phyloP scores from a whole-genome alignment of 2,329 filamentous ascomycete genomes.

The Sporothrix variecibatus region DNA sequence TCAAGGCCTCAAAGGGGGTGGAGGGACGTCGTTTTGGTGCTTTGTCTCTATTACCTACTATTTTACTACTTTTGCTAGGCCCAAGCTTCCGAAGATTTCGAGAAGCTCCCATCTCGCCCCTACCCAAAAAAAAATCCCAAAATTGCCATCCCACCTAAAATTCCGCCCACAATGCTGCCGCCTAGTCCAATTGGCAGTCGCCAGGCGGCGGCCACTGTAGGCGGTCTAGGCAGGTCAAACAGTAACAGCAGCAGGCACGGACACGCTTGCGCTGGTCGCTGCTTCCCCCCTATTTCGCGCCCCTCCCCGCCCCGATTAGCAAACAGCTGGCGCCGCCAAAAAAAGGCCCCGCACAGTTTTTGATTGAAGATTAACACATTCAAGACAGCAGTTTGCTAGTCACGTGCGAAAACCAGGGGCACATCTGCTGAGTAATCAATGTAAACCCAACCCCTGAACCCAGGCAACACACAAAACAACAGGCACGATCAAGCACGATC shows the following conservation, averaged over 20 bases:
- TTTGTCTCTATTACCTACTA: too few relatives aligned
- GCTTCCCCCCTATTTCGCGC: conserved; percentile 12
- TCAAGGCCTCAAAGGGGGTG: not conserved
- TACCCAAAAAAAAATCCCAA: conserved; percentile 1
- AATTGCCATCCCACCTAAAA: conserved; percentile 23
- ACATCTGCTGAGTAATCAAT: not conserved
- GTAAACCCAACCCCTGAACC: not conserved
- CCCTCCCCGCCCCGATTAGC: conserved; percentile 11
- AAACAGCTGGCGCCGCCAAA: not conserved
- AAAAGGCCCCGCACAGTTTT: not conserved
- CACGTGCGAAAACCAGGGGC: not conserved
- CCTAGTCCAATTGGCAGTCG: not conserved
- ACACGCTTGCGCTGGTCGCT: conserved; percentile 13
- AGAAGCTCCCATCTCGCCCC: conserved; percentile 20
- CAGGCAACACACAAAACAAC: not conserved
- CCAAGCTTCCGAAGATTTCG: conserved; percentile 21
- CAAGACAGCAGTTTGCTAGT: not conserved
- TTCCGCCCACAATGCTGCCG: conserved; percentile 8
- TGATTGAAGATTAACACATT: not conserved
- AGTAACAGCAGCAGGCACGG: not conserved
- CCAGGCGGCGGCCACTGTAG: not conserved
- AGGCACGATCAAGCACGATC: not conserved
- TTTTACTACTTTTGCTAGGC: not conserved
- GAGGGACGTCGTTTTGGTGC: not conserved
- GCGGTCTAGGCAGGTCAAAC: not conserved